Percentiles rank a stretch among this genome's conserved stretches.
Conservation (phyloP, 2,329 filamentous ascomycete genomes). For the Lecanicillium sp. region DNA sequence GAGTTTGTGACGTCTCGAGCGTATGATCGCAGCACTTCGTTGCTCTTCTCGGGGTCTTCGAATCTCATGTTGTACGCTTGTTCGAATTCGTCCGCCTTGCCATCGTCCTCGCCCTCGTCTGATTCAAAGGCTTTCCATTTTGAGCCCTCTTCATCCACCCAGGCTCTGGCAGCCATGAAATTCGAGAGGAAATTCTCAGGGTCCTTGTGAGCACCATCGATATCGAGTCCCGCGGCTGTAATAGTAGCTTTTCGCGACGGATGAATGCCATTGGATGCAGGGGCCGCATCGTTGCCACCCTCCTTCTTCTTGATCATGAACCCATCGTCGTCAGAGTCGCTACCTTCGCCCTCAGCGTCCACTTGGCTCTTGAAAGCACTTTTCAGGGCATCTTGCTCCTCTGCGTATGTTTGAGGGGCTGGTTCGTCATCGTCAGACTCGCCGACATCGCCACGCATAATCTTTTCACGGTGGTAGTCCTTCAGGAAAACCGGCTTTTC, state of each 20-base stretch:
- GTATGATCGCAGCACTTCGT: slow-evolving; percentile 81
- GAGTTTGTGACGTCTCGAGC: slow-evolving; percentile 76
- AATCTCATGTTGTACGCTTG: slow-evolving; percentile 93
- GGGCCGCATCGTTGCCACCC: slow-evolving; percentile 27
- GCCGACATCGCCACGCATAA: slow-evolving; percentile 64
- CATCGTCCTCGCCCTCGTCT: slow-evolving; percentile 74
- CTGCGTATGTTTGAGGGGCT: slow-evolving; percentile 62
- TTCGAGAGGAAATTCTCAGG: slow-evolving; percentile 92
- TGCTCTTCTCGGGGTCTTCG: slow-evolving; percentile 81
- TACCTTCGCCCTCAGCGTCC: slow-evolving; percentile 49
- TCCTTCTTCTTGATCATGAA: slow-evolving; percentile 69
- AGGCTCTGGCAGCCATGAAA: slow-evolving; percentile 86
- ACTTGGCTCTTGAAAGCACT: slow-evolving; percentile 72
- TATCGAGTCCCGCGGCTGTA: slow-evolving; percentile 50
- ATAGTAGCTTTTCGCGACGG: slow-evolving; percentile 41
- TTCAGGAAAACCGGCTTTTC: slow-evolving; percentile 78
- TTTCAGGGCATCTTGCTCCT: slow-evolving; percentile 83
- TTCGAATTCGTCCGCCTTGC: slow-evolving; percentile 82
- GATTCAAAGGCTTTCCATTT: slow-evolving; percentile 81
- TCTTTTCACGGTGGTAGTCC: slow-evolving; percentile 87
- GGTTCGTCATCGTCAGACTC: slow-evolving; percentile 45
- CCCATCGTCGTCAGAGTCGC: slow-evolving; percentile 43
- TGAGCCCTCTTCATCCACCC: slow-evolving; percentile 61
- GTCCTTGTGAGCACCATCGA: slow-evolving; percentile 74
- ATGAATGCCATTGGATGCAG: slow-evolving; percentile 40